Evolutionary conservation across 345 rosid genomes (phyloP).

Genomic region (Aquilaria malaccensis): DNA sequence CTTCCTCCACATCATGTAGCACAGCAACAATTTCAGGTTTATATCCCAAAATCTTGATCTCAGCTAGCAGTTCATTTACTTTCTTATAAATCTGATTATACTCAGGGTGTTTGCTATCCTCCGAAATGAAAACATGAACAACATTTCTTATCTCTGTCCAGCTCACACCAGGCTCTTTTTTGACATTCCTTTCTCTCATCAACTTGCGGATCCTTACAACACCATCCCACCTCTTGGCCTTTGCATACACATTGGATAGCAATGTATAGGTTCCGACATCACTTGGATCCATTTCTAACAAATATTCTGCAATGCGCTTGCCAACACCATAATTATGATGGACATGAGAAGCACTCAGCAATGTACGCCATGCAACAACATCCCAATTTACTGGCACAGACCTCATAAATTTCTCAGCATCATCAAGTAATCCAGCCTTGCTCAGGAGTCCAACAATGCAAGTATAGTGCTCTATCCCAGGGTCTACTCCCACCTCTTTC

Average conservation of each 20-base stretch:
- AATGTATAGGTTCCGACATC: slow-evolving; percentile 63
- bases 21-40: slow-evolving; percentile 48
- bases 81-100: slow-evolving; percentile 40
- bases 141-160: slow-evolving; percentile 56
- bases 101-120: slow-evolving; percentile 60
- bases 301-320: slow-evolving; percentile 41
- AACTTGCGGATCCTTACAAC: slow-evolving; percentile 53
- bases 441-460: slow-evolving; percentile 68
- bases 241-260: slow-evolving; percentile 60
- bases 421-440: slow-evolving; percentile 61
- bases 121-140: slow-evolving; percentile 62
- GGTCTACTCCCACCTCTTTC: slow-evolving; percentile 43
- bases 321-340: slow-evolving; percentile 54
- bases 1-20: slow-evolving; percentile 75
- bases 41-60: slow-evolving; percentile 68
- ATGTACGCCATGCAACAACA: slow-evolving; percentile 68
- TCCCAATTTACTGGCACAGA: slow-evolving; percentile 64
- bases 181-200: slow-evolving; percentile 54
- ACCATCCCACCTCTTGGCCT: slow-evolving; percentile 63
- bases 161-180: slow-evolving; percentile 90
- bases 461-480: slow-evolving; percentile 74
- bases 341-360: slow-evolving; percentile 65
- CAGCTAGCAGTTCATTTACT: slow-evolving; percentile 50
- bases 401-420: slow-evolving; percentile 57
- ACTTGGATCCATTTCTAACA: slow-evolving; percentile 42